These are phyloP conservation scores for Dactylonectria macrodidyma DNA, from an alignment of 2,329 filamentous ascomycete genomes.

Conservation along the genomic window DNA sequence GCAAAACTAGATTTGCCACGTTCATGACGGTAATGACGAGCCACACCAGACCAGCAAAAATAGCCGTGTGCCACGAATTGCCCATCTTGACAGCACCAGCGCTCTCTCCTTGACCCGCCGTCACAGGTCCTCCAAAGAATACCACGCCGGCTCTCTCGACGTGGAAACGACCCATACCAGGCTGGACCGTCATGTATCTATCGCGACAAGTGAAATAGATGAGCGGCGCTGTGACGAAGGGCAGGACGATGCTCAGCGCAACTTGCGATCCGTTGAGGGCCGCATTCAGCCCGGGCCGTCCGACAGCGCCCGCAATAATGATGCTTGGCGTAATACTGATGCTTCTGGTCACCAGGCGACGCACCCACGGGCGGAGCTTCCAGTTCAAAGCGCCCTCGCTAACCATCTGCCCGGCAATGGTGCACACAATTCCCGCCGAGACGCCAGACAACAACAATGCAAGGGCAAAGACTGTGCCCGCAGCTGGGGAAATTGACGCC, in stretches of 20 bases:
- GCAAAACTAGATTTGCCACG: constrained; percentile 79
- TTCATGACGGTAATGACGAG: constrained; percentile 83
- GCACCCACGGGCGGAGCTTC: constrained; percentile 82
- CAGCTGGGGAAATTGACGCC: constrained; percentile 77
- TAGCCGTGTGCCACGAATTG: constrained; percentile 77
- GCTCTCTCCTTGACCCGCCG: constrained; percentile 26
- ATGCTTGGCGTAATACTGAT: constrained; percentile 88
- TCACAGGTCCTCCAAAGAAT: constrained; percentile 3
- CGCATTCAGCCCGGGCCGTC: constrained; percentile 76
- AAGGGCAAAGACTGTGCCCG: constrained; percentile 86
- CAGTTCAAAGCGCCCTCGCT: constrained; percentile 86
- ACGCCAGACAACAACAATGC: constrained; percentile 85
- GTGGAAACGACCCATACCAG: constrained; percentile 57
- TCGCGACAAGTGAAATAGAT: constrained; percentile 88
- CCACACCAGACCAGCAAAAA: constrained; percentile 76
- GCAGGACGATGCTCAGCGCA: constrained; percentile 82
- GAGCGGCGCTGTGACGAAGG: constrained; percentile 86
- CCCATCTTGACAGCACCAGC: constrained; percentile 72
- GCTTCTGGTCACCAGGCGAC: constrained; percentile 81
- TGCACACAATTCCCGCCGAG: constrained; percentile 89
- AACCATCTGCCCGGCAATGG: constrained; percentile 91
- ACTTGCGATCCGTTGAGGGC: constrained; percentile 86
- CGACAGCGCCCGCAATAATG: constrained; percentile 85
- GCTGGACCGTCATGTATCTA: constrained; percentile 82
- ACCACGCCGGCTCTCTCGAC: constrained; percentile 36